phyloP scores from a whole-genome alignment of 345 rosid genomes.

The Citrus unshiu region DNA sequence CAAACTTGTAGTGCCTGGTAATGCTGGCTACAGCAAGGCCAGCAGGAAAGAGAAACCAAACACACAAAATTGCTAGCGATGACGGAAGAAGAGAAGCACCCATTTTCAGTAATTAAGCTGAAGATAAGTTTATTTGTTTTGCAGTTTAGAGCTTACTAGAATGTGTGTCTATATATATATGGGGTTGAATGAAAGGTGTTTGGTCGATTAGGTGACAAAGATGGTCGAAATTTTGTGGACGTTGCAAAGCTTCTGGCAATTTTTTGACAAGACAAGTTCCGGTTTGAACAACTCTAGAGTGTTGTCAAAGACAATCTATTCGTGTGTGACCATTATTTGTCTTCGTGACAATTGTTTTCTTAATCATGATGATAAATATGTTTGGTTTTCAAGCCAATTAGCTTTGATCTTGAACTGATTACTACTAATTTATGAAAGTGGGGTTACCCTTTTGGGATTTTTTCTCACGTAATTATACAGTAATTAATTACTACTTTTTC shows the following conservation, averaged over 20 bases:
- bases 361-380: not conserved
- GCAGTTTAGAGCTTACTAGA: not conserved
- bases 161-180: not conserved
- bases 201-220: constrained; percentile 9
- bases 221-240: not conserved
- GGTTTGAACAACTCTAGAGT: constrained; percentile 14
- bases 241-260: not conserved
- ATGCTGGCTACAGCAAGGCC: constrained; percentile 13
- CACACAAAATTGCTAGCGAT: not conserved
- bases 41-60: constrained; percentile 7
- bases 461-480: not conserved
- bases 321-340: not conserved
- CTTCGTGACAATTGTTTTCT: not conserved
- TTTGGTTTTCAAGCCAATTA: not conserved
- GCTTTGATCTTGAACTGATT: not conserved
- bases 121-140: not conserved
- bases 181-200: not conserved
- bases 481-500: not conserved
- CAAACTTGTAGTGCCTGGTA: constrained; percentile 39
- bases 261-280: not conserved
- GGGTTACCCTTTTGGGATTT: not conserved
- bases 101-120: not conserved
- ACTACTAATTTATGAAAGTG: not conserved
- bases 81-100: constrained; percentile 2
- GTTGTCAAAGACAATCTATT: constrained; percentile 9